Evolutionary conservation across 495 filamentous ascomycete species (phyloP).

Genomic region (Aspergillus kassunensis): DNA sequence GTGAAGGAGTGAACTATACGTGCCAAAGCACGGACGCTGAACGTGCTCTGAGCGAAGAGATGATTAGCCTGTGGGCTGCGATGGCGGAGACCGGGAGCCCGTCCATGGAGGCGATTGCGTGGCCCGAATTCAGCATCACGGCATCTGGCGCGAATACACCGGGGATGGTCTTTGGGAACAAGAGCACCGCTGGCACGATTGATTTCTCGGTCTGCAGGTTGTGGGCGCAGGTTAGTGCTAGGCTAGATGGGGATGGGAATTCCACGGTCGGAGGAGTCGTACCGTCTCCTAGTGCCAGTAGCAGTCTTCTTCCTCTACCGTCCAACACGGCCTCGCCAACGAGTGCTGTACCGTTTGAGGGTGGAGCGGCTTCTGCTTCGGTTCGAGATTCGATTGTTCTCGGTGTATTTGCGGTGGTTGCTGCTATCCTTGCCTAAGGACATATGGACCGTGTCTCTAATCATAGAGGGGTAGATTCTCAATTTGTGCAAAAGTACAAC

Average conservation of each 20-base stretch:
- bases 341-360: neutral
- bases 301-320: neutral
- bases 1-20: slow-evolving; percentile 24
- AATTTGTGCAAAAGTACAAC: too few relatives aligned
- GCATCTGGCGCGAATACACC: slow-evolving; percentile 5
- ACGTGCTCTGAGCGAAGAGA: slow-evolving; percentile 22
- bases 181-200: slow-evolving; percentile 19
- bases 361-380: neutral
- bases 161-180: slow-evolving; percentile 27
- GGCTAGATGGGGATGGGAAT: slow-evolving; percentile 5
- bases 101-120: slow-evolving; percentile 21
- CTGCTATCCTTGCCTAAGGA: neutral
- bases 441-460: too few relatives aligned
- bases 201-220: slow-evolving; percentile 30
- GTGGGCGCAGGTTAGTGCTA: slow-evolving; percentile 28
- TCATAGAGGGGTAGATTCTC: too few relatives aligned
- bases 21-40: slow-evolving; percentile 28
- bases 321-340: slow-evolving; percentile 1
- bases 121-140: slow-evolving; percentile 25
- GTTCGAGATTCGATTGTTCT: neutral
- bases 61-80: slow-evolving; percentile 35
- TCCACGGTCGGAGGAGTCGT: neutral
- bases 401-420: neutral
- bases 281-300: neutral
- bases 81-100: slow-evolving; percentile 32